phyloP scores from a whole-genome alignment of 495 filamentous ascomycete species.

The Podospora sp. region DNA sequence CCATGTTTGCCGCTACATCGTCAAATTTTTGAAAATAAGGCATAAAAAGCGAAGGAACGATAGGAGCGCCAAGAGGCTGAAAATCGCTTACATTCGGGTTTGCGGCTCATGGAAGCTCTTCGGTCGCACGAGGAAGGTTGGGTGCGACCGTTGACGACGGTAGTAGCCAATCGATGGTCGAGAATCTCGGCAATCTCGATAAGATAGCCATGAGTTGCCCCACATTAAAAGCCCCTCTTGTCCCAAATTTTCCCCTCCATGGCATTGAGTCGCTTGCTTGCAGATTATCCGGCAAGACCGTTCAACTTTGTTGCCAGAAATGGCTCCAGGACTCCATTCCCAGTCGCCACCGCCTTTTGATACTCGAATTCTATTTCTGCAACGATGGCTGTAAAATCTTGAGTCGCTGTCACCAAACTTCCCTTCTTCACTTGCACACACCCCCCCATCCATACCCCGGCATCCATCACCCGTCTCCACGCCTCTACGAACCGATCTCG shows the following conservation, averaged over 20 bases:
- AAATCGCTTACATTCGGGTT: not conserved
- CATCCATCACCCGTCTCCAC: not conserved
- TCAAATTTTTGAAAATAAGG: too few relatives aligned
- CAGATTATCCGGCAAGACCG: constrained; percentile 19
- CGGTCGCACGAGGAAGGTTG: not conserved
- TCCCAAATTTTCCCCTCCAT: constrained; percentile 23
- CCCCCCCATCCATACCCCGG: not conserved
- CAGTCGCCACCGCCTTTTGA: constrained; percentile 21
- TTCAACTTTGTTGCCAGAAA: constrained; percentile 7
- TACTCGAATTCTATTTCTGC: not conserved
- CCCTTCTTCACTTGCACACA: not conserved
- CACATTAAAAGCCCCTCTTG: constrained; percentile 6
- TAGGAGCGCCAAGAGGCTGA: not conserved
- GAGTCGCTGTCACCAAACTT: not conserved
- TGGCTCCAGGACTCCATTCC: constrained; percentile 19
- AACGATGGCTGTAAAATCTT: not conserved
- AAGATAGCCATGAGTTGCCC: constrained; percentile 12
- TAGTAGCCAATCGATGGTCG: not conserved
- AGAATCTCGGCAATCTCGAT: constrained; percentile 15
- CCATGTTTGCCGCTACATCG: too few relatives aligned
- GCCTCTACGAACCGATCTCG: not conserved
- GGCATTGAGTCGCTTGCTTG: constrained; percentile 3
- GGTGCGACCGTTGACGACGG: not conserved
- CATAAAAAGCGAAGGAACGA: too few relatives aligned
- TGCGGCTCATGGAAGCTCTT: not conserved